These are phyloP conservation scores for Dicorynia guianensis DNA, from an alignment of 306 rosid genomes.

Conservation along the genomic window DNA sequence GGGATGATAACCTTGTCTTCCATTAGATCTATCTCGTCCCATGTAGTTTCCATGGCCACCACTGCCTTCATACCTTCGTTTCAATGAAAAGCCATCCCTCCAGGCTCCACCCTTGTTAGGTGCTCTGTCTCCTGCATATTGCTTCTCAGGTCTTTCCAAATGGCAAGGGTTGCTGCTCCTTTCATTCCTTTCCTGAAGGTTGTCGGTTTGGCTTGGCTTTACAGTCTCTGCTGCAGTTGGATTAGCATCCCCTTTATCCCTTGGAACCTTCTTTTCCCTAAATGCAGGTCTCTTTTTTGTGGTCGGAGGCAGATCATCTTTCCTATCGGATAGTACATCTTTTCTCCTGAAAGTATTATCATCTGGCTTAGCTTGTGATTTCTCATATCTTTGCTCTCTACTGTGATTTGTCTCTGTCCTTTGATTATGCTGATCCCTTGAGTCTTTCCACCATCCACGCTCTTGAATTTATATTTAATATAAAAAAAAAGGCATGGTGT, in stretches of 20 bases:
- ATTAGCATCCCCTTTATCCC: constrained; percentile 54
- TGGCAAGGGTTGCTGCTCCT: constrained; percentile 49
- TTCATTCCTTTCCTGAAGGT: constrained; percentile 49
- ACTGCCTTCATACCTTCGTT: constrained; percentile 55
- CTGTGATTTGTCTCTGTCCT: constrained; percentile 49
- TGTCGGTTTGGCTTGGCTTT: constrained; percentile 49
- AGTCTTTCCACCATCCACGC: constrained; percentile 77
- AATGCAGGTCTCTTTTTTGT: constrained; percentile 75
- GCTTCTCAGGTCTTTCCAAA: constrained; percentile 59
- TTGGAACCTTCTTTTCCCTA: constrained; percentile 65
- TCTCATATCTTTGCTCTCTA: constrained; percentile 55
- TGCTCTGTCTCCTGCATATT: constrained; percentile 47
- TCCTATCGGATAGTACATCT: constrained; percentile 53
- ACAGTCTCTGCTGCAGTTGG: constrained; percentile 41
- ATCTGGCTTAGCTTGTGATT: constrained; percentile 46
- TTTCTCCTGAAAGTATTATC: constrained; percentile 52
- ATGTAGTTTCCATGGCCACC: constrained; percentile 38
- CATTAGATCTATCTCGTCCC: constrained; percentile 59
- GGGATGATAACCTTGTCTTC: constrained; percentile 47
- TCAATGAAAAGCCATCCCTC: constrained; percentile 51
- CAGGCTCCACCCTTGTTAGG: constrained; percentile 49
- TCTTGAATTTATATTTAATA: constrained; percentile 41
- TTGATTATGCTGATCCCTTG: constrained; percentile 48
- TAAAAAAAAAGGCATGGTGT: constrained; percentile 11
- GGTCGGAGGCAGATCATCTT: constrained; percentile 47